Evolutionary conservation across 1,284 basidiomycete genomes (phyloP).

Genomic region (Fomes fomentarius): DNA sequence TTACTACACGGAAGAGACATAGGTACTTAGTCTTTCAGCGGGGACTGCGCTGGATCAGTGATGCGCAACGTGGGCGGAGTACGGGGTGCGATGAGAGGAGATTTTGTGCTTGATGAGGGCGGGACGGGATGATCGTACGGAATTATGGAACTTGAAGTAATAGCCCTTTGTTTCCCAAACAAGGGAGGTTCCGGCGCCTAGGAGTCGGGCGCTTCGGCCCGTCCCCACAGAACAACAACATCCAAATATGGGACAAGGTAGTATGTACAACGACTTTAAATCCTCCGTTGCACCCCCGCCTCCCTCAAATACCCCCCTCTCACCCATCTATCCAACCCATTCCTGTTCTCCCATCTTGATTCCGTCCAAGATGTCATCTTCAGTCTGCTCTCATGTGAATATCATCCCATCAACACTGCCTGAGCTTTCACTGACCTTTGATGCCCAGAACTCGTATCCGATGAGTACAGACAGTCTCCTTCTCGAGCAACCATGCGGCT

Average conservation of each 20-base stretch:
- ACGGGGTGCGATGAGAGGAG: background rate
- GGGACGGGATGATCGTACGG: background rate
- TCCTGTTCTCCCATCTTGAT: conserved; percentile 6
- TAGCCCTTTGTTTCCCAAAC: conserved; percentile 28
- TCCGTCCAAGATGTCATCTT: conserved; percentile 16
- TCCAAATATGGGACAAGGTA: conserved; percentile 29
- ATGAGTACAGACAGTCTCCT: conserved; percentile 35
- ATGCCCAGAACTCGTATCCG: conserved; percentile 27
- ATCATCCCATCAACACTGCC: conserved; percentile 5
- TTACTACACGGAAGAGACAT: too few relatives aligned
- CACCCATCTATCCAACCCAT: conserved; percentile 6
- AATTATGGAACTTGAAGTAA: conserved; percentile 1
- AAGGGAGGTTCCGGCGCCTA: conserved; percentile 3
- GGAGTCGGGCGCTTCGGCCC: conserved; percentile 4
- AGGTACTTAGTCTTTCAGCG: too few relatives aligned
- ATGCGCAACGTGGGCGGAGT: conserved; percentile 1
- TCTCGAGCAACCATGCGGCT: conserved; percentile 32
- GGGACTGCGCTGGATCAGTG: conserved; percentile 4
- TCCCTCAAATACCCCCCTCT: conserved; percentile 14
- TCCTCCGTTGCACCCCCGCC: conserved; percentile 9
- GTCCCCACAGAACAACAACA: conserved; percentile 24
- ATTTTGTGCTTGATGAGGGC: too few relatives aligned
- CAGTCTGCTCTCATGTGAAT: conserved; percentile 25
- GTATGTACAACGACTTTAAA: conserved; percentile 22
- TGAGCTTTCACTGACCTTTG: background rate